phyloP scores from a whole-genome alignment of 495 filamentous ascomycete genomes.

The Trichoderma reesei region DNA sequence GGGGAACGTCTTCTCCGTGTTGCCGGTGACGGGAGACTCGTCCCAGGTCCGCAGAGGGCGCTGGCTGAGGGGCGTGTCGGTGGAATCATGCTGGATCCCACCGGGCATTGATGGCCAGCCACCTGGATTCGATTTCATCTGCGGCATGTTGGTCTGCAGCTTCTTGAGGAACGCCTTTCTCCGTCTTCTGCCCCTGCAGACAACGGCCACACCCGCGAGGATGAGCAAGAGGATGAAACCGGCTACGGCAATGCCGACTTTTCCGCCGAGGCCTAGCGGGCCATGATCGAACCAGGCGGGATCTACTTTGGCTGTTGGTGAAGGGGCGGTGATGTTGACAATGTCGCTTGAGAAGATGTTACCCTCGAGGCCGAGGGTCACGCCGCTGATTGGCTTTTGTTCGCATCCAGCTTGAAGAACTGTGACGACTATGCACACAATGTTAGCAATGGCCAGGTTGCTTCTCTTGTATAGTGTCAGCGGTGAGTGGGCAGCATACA shows the following conservation, averaged over 20 bases:
- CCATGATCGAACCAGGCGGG: conserved; percentile 20
- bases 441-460: conserved; percentile 3
- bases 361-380: conserved; percentile 34
- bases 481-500: conserved; percentile 17
- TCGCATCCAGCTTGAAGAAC: conserved; percentile 39
- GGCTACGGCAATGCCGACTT: conserved; percentile 44
- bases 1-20: conserved; percentile 29
- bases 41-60: conserved; percentile 36
- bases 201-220: conserved; percentile 33
- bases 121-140: not conserved
- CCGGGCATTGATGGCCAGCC: conserved; percentile 26
- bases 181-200: conserved; percentile 40
- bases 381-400: conserved; percentile 28
- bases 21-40: conserved; percentile 34
- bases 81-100: conserved; percentile 31
- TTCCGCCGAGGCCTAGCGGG: conserved; percentile 37
- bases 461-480: not conserved
- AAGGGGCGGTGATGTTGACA: conserved; percentile 11
- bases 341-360: conserved; percentile 35
- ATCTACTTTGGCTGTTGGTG: not conserved
- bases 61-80: conserved; percentile 40
- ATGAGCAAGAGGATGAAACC: conserved; percentile 33
- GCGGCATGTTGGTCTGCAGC: conserved; percentile 23
- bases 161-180: conserved; percentile 33
- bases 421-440: conserved; percentile 24